A percentile compares a stretch with the other conserved stretches of the same genome.
phyloP scores from a whole-genome alignment of 345 rosid genomes.

The Eucalyptus sp. region DNA sequence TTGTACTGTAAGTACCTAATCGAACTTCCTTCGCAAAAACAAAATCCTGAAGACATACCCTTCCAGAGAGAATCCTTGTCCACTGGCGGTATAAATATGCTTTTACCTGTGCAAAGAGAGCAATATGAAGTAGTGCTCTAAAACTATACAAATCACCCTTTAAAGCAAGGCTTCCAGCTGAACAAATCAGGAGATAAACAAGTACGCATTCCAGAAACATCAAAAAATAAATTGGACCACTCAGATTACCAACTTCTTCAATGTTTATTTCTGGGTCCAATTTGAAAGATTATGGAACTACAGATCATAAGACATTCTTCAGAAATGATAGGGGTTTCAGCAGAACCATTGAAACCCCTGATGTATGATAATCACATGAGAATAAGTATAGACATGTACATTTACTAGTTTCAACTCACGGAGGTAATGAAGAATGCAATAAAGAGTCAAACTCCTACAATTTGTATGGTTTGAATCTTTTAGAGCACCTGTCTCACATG shows the following conservation, averaged over 20 bases:
- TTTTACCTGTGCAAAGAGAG: conserved; percentile 39
- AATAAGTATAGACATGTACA: background rate
- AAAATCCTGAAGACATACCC: conserved; percentile 87
- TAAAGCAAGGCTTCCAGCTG: background rate
- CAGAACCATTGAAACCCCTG: background rate
- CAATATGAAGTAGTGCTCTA: background rate
- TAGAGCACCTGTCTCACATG: background rate
- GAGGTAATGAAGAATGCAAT: background rate
- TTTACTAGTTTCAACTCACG: background rate
- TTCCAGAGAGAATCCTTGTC: conserved; percentile 75
- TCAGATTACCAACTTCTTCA: background rate
- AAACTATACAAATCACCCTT: background rate
- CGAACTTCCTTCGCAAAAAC: conserved; percentile 96
- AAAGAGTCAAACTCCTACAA: background rate
- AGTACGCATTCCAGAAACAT: background rate
- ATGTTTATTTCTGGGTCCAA: background rate
- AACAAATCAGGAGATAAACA: background rate
- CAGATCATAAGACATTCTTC: background rate
- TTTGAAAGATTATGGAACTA: background rate
- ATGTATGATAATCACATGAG: background rate
- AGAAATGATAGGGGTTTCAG: background rate
- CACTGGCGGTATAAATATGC: conserved; percentile 78
- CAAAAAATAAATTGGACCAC: background rate
- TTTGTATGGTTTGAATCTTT: background rate
- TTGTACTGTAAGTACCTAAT: conserved; percentile 69